These are phyloP conservation scores for Eruca vesicaria DNA, from an alignment of 441 rosid species.

Conservation along the genomic window DNA sequence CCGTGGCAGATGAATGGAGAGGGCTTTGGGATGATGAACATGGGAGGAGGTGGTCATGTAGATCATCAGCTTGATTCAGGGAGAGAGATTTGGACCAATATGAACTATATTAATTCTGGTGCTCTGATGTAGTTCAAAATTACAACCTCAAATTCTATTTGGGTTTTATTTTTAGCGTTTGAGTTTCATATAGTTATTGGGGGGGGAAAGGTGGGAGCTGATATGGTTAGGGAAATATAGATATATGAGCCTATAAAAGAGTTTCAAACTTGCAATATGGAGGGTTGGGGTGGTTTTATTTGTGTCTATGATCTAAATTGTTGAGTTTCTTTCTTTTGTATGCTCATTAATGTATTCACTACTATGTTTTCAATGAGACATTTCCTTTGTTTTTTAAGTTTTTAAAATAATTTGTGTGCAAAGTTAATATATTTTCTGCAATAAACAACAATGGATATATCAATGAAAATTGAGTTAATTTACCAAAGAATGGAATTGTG, in stretches of 20 bases:
- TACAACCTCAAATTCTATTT: constrained; percentile 18
- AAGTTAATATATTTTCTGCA: background rate
- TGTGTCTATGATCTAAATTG: background rate
- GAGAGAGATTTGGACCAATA: constrained; percentile 68
- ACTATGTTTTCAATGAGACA: constrained; percentile 9
- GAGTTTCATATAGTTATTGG: background rate
- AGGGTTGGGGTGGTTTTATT: background rate
- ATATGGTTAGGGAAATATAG: constrained; percentile 6
- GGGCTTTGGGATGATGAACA: constrained; percentile 30
- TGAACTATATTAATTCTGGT: constrained; percentile 56
- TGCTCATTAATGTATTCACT: background rate
- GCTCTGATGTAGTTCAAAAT: constrained; percentile 59
- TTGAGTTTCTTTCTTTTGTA: constrained; percentile 15
- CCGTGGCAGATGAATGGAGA: constrained; percentile 82
- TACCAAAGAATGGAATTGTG: background rate
- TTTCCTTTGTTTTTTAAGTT: constrained; percentile 2
- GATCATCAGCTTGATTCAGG: constrained; percentile 52
- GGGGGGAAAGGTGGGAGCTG: background rate
- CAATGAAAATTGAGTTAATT: background rate
- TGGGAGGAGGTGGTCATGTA: constrained; percentile 30
- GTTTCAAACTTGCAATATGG: constrained; percentile 19
- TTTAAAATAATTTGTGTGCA: background rate
- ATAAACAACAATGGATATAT: background rate
- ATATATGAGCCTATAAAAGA: constrained; percentile 17
- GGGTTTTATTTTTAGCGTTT: constrained; percentile 33